Evolutionary conservation across 805 yeast species (phyloP), one percentile per base, ranked within the genome.

Genomic region (Kuraishia hungarica): DNA sequence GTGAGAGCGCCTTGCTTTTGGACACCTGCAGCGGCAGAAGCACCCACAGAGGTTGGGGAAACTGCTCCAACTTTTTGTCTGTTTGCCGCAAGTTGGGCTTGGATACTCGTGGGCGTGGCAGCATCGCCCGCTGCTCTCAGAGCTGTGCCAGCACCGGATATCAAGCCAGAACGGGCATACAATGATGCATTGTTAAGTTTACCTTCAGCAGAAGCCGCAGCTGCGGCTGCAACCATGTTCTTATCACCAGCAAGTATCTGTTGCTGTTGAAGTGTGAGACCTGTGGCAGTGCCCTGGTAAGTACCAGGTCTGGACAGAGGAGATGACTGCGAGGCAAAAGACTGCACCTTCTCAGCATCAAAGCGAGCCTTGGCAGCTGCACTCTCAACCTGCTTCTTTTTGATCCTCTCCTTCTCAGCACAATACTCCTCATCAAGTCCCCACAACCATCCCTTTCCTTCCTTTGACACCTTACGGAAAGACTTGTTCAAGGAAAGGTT

Each of bases 371-470:
- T 76, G 2, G 84, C 80, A 49, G 84, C 80, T 2, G 87, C 85
- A 54, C 78, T 75, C 62, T 84, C 88, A 54, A 83, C 81, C 66
- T 83, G 87, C 53, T 81, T 81, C 67, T 82, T 81, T 69, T 88
- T 82, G 51, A 60, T 53, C 58, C 78, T 82, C 65, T 92, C 97
- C 69, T 88, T 82, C 62, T 91, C 97, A 21, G 84, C 84, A 56
- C 88, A 81, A 59, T 85, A 89, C 57, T 83, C 86, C 58, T 90
- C 96, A 71, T 94, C 97, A 47, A 94, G 73, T 2, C 93, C 93
- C 96, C 97, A 93, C 29, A 89, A 72, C 96, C 96, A 92, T 56
- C 96, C 97, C 67, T 87, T 87, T n/a, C 96, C 94, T 62, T 88
- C 94, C 57, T 87, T 86, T 46, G 90, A 83, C 17, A 87, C 85